Evolutionary conservation across 2,329 filamentous ascomycete genomes (phyloP), one percentile per base, ranked within the genome.

Genomic region (Trichophyton simii): DNA sequence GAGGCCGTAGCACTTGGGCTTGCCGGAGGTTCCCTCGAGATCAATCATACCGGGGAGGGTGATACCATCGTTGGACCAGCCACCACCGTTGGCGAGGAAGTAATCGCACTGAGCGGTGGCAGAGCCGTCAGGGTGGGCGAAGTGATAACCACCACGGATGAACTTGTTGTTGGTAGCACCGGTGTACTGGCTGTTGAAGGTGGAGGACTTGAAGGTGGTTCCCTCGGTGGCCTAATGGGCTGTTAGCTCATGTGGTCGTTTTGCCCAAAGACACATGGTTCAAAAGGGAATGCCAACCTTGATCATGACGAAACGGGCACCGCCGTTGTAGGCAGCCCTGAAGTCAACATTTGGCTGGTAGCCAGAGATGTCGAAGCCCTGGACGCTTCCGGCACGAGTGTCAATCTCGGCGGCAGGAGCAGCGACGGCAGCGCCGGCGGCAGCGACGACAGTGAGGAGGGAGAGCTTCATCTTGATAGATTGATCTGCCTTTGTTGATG

Each of bases 41-140:
- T 82, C 81, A 5, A 84, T 73, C 80, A 83, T 82, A 2, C 81
- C 80, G 0, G 81, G 82, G 0, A 83, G 74, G 7, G 80, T 83
- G 64, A 76, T 77, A 58, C 80, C 79, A 64, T 83, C 81, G 18
- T 67, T 69, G 20, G 74, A 74, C 81, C 81, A 83, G 61, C 79
- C 79, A 31, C 81, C 81, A 50, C 81, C 81, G 65, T 82, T 72
- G 0, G 73, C 69, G 57, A 81, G 64, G 71, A 83, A 83, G 71
- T 73, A 82, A 9, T 75, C 71, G 6, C 81, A 81, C 67, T 83
- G 80, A 0, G 70, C 68, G 3, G 76, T 71, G 15, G 78, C 80
- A 3, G 76, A 72, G 65, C 75, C 75, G 57, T 69, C 74, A 0
- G 79, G 80, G 41, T 75, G 76, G 3, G 81, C 81, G 65, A 82